Conservation (phyloP, 2,329 filamentous ascomycete species). For the Alternaria brassicicola region DNA sequence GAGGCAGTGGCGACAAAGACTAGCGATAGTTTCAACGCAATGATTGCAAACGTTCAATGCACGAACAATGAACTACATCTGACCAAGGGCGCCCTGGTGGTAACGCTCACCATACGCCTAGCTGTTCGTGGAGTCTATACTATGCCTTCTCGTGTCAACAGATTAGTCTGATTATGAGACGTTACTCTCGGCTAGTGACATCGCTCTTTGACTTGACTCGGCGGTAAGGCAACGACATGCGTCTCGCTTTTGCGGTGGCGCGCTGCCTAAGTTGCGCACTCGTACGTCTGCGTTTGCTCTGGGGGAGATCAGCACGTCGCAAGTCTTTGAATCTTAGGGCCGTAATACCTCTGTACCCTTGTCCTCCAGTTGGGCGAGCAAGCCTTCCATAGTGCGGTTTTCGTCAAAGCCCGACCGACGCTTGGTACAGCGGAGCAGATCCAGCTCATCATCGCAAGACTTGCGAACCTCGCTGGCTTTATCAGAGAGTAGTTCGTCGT, state of each 20-base stretch:
- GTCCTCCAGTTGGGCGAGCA: constrained; percentile 25
- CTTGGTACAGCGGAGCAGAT: constrained; percentile 14
- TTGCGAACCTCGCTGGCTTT: constrained; percentile 20
- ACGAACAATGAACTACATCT: not conserved
- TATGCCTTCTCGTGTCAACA: too few species aligned
- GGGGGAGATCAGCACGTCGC: not conserved
- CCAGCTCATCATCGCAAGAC: constrained; percentile 29
- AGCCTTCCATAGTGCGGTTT: constrained; percentile 25
- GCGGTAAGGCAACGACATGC: constrained; percentile 29
- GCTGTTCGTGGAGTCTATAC: not conserved
- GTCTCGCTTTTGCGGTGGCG: constrained; percentile 30
- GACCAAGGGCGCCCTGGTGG: not conserved
- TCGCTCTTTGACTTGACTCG: constrained; percentile 18
- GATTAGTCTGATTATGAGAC: not conserved
- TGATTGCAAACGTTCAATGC: not conserved
- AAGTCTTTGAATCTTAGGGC: too few species aligned
- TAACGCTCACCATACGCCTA: not conserved
- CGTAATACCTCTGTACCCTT: constrained; percentile 15
- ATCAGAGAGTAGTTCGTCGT: constrained; percentile 3
- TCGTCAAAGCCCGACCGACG: constrained; percentile 42
- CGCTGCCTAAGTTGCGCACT: constrained; percentile 32
- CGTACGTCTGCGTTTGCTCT: constrained; percentile 32
- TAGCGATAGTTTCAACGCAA: not conserved
- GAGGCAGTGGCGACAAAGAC: not conserved
- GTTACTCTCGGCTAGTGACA: not conserved